Evolutionary conservation across 306 rosid species (phyloP), one percentile per base, ranked within the genome.

Genomic region (Vicia faba): DNA sequence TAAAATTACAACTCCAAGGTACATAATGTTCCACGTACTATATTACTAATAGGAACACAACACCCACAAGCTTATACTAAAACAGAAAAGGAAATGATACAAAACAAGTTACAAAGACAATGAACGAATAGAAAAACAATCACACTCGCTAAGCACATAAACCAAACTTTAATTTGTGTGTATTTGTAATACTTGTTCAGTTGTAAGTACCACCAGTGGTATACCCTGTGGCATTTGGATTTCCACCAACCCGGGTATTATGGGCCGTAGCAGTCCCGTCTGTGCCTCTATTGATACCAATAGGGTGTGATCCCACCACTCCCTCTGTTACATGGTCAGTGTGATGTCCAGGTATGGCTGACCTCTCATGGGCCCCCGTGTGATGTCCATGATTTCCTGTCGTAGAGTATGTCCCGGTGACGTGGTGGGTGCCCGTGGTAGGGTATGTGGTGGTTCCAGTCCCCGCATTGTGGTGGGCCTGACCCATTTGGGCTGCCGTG

Each of bases 281-380:
- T 0, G 74, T 70, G 9, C 85, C 89, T 15, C 75, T 77, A 10
- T 73, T 28, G 3, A 44, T 64, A n/a, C 87, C 93, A 7, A 61
- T 36, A 0, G 89, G 89, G 35, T 87, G 88, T 0, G 96, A 18
- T 16, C 72, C 88, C 48, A 66, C 85, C 12, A 49, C 74, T 2
- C 92, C 91, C 13, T 81, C 86, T 0, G 58, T 31, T 5, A 84
- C 86, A 50, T 39, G 65, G 19, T 81, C 85, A 3, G 15, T 8
- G 1, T 84, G 92, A 56, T 82, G 82, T 8, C 86, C 84, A 0
- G 89, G 86, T 66, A 82, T 0, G 0, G 84, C 83, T 0, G 88
- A 82, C 80, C 64, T 82, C 67, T 84, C 87, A 28, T 82, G 84
- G 26, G 72, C 19, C 41, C 89, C 87, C 0, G 66, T 70, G 11